Percentiles rank a stretch among this genome's conserved stretches.
phyloP scores from a whole-genome alignment of 441 rosid genomes.

The Dalechampia spathulata region DNA sequence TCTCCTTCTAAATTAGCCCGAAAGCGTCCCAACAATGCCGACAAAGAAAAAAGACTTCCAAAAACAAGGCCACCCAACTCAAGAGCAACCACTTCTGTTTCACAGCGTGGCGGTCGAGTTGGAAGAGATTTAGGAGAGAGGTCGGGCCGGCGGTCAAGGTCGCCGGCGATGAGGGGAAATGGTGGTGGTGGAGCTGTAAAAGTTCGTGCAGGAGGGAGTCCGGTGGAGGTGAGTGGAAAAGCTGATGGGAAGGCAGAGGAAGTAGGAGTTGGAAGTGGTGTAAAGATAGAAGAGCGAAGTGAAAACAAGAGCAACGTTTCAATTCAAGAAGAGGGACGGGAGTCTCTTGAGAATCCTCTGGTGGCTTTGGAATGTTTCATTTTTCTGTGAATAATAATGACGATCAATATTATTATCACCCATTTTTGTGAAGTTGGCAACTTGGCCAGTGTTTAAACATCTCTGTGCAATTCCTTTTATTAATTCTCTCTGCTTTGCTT shows the following conservation, averaged over 20 bases:
- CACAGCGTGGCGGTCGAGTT: slow-evolving; percentile 28
- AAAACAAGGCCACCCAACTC: slow-evolving; percentile 4
- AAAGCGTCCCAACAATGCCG: slow-evolving; percentile 35
- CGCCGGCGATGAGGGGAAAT: slow-evolving; percentile 38
- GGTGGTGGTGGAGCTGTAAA: slow-evolving; percentile 10
- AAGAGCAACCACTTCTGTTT: no score
- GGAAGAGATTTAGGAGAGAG: slow-evolving; percentile 34
- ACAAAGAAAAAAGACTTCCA: slow-evolving; percentile 21
- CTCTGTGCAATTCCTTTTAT: no score
- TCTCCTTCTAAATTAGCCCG: slow-evolving; percentile 40
- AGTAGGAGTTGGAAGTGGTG: slow-evolving; percentile 9
- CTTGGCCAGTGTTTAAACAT: no score
- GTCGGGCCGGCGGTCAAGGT: slow-evolving; percentile 40
- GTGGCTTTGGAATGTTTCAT: slow-evolving; percentile 89
- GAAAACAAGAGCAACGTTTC: slow-evolving; percentile 18
- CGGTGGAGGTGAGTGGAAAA: slow-evolving; percentile 27
- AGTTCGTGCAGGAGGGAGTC: slow-evolving; percentile 28
- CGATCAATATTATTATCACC: no score
- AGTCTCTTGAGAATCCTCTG: slow-evolving; percentile 47
- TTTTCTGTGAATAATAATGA: slow-evolving; percentile 40
- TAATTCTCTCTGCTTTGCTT: no score
- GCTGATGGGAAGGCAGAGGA: slow-evolving; percentile 16
- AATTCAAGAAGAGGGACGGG: neutral
- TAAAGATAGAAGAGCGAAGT: slow-evolving; percentile 13
- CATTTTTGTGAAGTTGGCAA: no score